A percentile compares a stretch with the other conserved stretches of the same genome.
These are phyloP conservation scores for Yarrowia sp. DNA, from an alignment of 805 yeast genomes.

Conservation along the genomic window DNA sequence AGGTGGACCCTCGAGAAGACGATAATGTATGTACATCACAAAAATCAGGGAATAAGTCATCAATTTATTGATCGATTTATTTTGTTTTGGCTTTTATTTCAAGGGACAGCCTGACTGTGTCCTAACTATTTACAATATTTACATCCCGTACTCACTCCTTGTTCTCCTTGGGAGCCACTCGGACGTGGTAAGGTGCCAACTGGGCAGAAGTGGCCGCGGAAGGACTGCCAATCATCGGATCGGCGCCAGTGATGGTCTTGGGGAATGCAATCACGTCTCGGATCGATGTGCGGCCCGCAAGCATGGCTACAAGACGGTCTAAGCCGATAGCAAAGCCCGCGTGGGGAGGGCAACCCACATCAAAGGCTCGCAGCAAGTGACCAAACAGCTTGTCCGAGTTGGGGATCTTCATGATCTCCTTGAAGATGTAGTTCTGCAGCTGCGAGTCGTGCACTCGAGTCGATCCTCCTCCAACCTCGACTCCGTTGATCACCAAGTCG, in stretches of 20 bases:
- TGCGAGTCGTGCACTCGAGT: too few species aligned
- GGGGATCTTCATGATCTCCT: slow-evolving; percentile 56
- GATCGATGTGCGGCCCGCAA: too few species aligned
- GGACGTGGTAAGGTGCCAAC: slow-evolving; percentile 55
- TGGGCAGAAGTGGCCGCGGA: slow-evolving; percentile 49
- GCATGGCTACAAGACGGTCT: slow-evolving; percentile 91
- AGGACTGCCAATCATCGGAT: slow-evolving; percentile 86
- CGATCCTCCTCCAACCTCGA: slow-evolving; percentile 98
- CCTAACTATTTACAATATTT: neutral
- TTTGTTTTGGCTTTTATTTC: too few species aligned
- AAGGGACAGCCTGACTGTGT: too few species aligned
- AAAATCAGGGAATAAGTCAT: too few species aligned
- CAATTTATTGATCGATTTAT: too few species aligned
- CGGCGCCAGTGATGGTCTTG: slow-evolving; percentile 83
- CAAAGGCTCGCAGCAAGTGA: slow-evolving; percentile 76
- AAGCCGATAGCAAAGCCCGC: slow-evolving; percentile 97
- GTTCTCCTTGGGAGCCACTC: slow-evolving; percentile 27
- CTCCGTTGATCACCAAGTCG: slow-evolving; percentile 93
- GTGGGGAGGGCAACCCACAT: slow-evolving; percentile 96
- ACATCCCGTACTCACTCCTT: neutral
- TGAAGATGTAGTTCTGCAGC: slow-evolving; percentile 71
- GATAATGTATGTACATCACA: too few species aligned
- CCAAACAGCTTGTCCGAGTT: slow-evolving; percentile 70
- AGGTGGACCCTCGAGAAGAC: too few species aligned
- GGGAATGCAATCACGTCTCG: slow-evolving; percentile 97